Percentiles rank a stretch among this genome's conserved stretches.
Conservation (phyloP, 2,329 filamentous ascomycete species). For the Fusarium nurragi region DNA sequence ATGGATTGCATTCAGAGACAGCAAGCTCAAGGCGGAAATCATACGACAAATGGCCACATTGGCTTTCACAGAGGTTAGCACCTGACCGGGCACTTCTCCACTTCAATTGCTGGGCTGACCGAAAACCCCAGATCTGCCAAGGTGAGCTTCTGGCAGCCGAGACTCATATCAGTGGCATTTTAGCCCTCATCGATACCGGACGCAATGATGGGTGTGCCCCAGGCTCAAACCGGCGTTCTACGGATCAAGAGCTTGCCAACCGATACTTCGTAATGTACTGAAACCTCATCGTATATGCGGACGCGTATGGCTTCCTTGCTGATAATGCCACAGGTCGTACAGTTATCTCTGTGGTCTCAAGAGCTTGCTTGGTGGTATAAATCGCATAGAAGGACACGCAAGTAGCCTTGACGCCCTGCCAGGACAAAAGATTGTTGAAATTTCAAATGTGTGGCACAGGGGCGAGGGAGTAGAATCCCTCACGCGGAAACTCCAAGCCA, state of each 20-base stretch:
- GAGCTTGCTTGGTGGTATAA: slow-evolving; percentile 7
- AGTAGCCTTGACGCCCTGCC: not conserved
- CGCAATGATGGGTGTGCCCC: not conserved
- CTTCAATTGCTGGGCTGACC: rapidly evolving
- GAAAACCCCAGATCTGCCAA: not conserved
- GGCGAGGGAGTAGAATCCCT: not conserved
- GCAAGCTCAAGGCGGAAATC: not conserved
- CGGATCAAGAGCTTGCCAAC: not conserved
- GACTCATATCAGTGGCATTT: slow-evolving; percentile 9
- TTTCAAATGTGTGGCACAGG: slow-evolving; percentile 15
- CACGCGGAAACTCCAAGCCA: slow-evolving; percentile 2
- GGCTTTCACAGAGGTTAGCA: slow-evolving; percentile 7
- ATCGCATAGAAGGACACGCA: not conserved
- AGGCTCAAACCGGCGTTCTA: not conserved
- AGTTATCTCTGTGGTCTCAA: slow-evolving; percentile 7
- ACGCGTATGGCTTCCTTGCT: not conserved
- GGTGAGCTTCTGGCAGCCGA: slow-evolving; percentile 6
- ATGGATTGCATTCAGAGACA: not conserved
- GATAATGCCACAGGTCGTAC: not conserved
- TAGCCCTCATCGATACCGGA: slow-evolving; percentile 8
- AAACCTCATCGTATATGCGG: rapidly evolving
- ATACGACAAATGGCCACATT: slow-evolving; percentile 15
- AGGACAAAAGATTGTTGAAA: not conserved
- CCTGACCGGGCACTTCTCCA: rapidly evolving
- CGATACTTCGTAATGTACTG: slow-evolving; percentile 17